Evolutionary conservation across 75 land plant genomes (phyloP), one percentile per base, ranked within the genome.

Genomic region (Pseudotsuga menziesii): DNA sequence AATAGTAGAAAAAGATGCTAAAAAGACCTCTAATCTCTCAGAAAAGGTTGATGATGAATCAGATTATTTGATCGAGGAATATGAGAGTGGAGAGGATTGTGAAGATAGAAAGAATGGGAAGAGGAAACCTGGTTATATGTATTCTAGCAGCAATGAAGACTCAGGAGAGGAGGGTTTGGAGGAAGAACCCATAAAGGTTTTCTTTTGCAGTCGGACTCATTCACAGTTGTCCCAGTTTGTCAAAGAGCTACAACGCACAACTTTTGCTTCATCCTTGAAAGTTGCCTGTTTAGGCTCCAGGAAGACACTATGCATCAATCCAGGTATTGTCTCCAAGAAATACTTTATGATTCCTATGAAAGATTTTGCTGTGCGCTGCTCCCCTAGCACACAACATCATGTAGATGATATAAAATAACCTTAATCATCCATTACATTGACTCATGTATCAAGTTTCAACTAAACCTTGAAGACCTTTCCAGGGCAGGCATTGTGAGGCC

Each of bases 161-260:
- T 87, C 54, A 55, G 75, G 64, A 77, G 82, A 77, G 22, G 64
- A 70, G 73, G 77, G 44, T 61, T 57, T 69, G 59, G 84, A 80
- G 20, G 87, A 85, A 72, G 87, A 81, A 78, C 64, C 78, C 27
- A 62, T 89, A 77, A 97, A 94, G 83, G 87, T 97, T 56, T 97
- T 85, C 67, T 97, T 94, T 74, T 86, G 94, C 73, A 97, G 99
- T 77, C 74, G 99, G 66, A 97, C 99, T n/a, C 99, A 97, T 83
- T 97, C 99, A 20, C 99, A 97, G 76, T 88, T 94, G 25, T 88
- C 98, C 5, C 99, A 97, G 79, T 97, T 97, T 73, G 83, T 97
- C 64, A 87, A 87, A 79, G 99, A 97, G 90, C 77, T 97, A 78
- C 88, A 83, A 75, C 89, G 87, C 71, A 97, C 99, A 7, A 73